These are phyloP conservation scores for Trichosanthes truncata DNA, from an alignment of 306 rosid species.

Conservation along the genomic window DNA sequence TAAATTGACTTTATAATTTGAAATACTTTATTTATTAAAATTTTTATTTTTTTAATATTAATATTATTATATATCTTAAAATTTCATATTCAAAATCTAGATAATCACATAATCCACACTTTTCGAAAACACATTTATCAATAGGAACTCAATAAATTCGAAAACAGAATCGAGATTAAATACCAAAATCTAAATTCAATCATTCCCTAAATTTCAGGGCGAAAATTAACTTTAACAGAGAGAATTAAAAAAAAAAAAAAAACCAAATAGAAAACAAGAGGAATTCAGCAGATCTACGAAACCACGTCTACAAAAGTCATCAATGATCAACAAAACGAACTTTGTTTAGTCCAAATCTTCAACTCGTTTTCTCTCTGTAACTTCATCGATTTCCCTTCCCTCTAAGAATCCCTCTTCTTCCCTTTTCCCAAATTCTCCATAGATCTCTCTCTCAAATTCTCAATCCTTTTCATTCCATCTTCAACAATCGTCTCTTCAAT, in stretches of 20 bases:
- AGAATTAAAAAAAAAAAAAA: not conserved
- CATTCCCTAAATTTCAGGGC: too few species aligned
- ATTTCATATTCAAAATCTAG: too few species aligned
- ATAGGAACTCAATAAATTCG: too few species aligned
- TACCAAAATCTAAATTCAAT: too few species aligned
- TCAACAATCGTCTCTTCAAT: not conserved
- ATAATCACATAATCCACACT: too few species aligned
- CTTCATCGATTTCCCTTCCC: not conserved
- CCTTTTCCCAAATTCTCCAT: not conserved
- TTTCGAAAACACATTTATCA: too few species aligned
- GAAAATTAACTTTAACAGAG: too few species aligned
- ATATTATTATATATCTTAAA: too few species aligned
- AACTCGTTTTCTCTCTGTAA: not conserved
- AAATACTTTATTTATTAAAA: too few species aligned
- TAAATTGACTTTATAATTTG: too few species aligned
- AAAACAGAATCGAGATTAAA: too few species aligned
- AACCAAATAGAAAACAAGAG: not conserved
- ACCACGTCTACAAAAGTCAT: not conserved
- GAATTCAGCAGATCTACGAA: not conserved
- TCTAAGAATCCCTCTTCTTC: not conserved
- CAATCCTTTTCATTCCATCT: not conserved
- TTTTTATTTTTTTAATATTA: too few species aligned
- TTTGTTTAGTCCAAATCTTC: not conserved
- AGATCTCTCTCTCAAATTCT: not conserved
- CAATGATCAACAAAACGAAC: not conserved